Base-by-base conservation (phyloP, 805 yeast species). In the Danielia reshetovae region DNA sequence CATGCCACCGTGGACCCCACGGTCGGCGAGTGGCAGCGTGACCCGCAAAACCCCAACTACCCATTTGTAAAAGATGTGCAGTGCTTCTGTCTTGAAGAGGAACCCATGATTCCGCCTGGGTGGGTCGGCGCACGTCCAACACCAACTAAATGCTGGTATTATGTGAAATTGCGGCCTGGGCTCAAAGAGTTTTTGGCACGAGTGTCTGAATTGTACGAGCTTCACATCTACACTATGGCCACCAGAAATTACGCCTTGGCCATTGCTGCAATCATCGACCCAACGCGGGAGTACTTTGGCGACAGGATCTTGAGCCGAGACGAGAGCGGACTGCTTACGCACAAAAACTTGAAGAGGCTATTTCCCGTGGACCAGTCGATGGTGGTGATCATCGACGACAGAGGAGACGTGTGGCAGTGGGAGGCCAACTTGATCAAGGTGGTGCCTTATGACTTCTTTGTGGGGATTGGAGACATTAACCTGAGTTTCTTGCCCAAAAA, bases 361-460 rank as follows among this genome's bases (percentile, higher is more conserved):
- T 93, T 93, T 51, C 98, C 98, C 0, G 95, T 90, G 2, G 96
- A 90, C 46, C 95, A 95, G 16, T 82, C 95, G 12, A 84, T 93
- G 95, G 98, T 93, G 21, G 93, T 85, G 2, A 81, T 93, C 29
- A 93, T 93, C 40, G 98, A 93, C 59, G 98, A 93, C 58, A 75
- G 98, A 55, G 98, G 97, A 3, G 98, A 93, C 58, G 98, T 93
- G 14, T 93, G 98, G 98, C 85, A 85, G 52, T 93, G 98, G 98
- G 85, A 87, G 46, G 79, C 83, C 9, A 89, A 93, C 54, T 65
- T 93, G 48, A 78, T 93, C 39, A 86, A 90, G 59, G 97, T 90
- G 4, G 83, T 88, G 2, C 98, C 98, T 0, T 93, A 87, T 57
- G 95, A 86, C 55, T 93, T 93, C 51, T 93, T 93, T 51, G 95